Conservation (phyloP, 129 eudicot species). For the Silybum marianum region DNA sequence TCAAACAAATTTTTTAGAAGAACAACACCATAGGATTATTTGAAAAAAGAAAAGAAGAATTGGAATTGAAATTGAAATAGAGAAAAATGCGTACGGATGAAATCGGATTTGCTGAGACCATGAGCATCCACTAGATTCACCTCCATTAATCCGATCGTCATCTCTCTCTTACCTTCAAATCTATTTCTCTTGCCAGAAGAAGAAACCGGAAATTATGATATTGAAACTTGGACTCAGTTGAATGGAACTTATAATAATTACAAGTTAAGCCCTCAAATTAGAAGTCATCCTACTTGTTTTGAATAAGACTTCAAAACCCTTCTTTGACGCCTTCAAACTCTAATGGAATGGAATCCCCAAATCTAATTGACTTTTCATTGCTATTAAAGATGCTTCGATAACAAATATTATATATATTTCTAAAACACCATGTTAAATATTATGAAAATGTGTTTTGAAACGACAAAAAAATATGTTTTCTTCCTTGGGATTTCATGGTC, state of each 20-base stretch:
- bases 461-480: too few species aligned
- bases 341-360: neutral
- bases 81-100: slow-evolving; percentile 49
- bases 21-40: neutral
- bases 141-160: slow-evolving; percentile 70
- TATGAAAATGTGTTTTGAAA: too few species aligned
- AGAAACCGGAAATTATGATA: neutral
- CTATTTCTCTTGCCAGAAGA: slow-evolving; percentile 4
- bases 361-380: neutral
- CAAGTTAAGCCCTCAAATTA: neutral
- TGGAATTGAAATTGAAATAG: neutral
- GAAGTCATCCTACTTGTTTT: slow-evolving; percentile 2
- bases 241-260: neutral
- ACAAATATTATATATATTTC: too few species aligned
- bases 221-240: slow-evolving; percentile 19
- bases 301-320: slow-evolving; percentile 15
- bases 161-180: slow-evolving; percentile 28
- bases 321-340: slow-evolving; percentile 23
- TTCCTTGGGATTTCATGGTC: too few species aligned
- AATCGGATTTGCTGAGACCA: slow-evolving; percentile 58
- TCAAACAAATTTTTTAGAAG: neutral
- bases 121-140: slow-evolving; percentile 56
- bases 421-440: too few species aligned
- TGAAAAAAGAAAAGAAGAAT: neutral
- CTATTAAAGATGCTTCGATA: too few species aligned